phyloP scores from a whole-genome alignment of 1,284 basidiomycete species.

The Marasmius oreades region DNA sequence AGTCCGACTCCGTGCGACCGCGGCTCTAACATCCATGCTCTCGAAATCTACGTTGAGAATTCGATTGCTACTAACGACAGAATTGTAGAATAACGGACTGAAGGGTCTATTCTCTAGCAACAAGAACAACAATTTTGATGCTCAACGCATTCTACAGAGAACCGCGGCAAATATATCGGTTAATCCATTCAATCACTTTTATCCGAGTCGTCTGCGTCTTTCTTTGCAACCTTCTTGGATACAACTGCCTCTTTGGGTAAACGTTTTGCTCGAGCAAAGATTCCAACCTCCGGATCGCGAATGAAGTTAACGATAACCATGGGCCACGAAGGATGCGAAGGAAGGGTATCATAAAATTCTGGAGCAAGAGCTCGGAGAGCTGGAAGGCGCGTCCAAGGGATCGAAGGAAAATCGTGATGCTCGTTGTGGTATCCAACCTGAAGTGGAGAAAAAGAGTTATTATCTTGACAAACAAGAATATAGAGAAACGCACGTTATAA shows the following conservation, averaged over 20 bases:
- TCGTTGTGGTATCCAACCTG: constrained; percentile 98
- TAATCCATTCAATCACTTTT: too few relatives aligned
- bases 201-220: constrained; percentile 7
- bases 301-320: constrained; percentile 96
- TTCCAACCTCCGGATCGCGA: constrained; percentile 79
- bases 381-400: constrained; percentile 95
- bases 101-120: too few relatives aligned
- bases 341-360: constrained; percentile 90
- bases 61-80: too few relatives aligned
- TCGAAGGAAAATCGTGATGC: constrained; percentile 97
- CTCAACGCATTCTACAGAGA: too few relatives aligned
- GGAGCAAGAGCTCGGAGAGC: constrained; percentile 79
- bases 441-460: neutral
- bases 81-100: too few relatives aligned
- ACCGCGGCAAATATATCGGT: too few relatives aligned
- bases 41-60: too few relatives aligned
- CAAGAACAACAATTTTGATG: too few relatives aligned
- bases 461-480: constrained; percentile 1
- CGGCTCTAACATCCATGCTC: too few relatives aligned
- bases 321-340: constrained; percentile 89
- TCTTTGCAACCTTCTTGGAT: neutral
- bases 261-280: constrained; percentile 56
- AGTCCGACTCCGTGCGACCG: too few relatives aligned
- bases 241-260: constrained; percentile 6
- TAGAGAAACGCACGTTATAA: constrained; percentile 77